Conservation (phyloP, 129 eudicot genomes). For the Silybum marianum region DNA sequence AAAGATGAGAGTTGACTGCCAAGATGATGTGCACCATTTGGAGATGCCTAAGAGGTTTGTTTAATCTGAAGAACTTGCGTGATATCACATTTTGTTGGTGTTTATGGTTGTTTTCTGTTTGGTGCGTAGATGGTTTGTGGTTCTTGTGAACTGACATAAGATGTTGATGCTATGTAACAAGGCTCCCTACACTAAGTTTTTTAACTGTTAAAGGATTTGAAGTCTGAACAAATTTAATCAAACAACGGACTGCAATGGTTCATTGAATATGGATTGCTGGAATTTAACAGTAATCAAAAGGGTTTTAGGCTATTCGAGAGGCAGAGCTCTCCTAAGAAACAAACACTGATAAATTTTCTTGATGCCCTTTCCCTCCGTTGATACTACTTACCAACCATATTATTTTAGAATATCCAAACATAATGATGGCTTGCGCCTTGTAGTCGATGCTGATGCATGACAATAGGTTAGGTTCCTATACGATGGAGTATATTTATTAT, state of each 20-base stretch:
- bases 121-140: background rate
- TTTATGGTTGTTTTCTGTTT: background rate
- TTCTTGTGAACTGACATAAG: background rate
- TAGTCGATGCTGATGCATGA: too few species aligned
- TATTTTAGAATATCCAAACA: too few species aligned
- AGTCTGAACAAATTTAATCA: background rate
- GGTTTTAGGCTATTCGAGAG: too few species aligned
- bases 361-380: too few species aligned
- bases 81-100: background rate
- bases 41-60: slow-evolving; percentile 12
- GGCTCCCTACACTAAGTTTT: background rate
- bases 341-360: too few species aligned
- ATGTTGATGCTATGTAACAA: slow-evolving; percentile 7
- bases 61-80: slow-evolving; percentile 8
- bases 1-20: background rate
- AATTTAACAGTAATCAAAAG: too few species aligned
- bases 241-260: background rate
- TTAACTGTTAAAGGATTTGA: background rate
- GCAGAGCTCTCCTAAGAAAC: too few species aligned
- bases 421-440: too few species aligned
- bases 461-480: too few species aligned
- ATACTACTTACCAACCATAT: too few species aligned
- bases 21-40: background rate
- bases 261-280: background rate
- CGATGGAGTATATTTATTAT: background rate